Percentiles rank a stretch among this genome's conserved stretches.
Evolutionary conservation across 1,284 basidiomycete genomes (phyloP).

Genomic region (Butyriboletus pseudospeciosus): DNA sequence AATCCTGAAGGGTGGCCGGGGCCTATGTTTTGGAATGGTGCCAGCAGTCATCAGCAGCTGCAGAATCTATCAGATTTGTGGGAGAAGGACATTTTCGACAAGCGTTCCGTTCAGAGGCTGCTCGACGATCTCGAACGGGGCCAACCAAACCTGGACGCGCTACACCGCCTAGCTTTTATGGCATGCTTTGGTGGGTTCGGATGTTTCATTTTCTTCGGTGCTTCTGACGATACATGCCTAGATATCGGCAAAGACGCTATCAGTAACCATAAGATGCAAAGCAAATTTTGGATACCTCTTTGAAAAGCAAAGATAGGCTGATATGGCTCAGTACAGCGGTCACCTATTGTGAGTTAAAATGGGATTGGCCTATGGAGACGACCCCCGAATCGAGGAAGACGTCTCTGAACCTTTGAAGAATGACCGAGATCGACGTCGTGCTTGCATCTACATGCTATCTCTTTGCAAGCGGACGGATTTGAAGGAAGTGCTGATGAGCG

Average conservation of each 20-base stretch:
- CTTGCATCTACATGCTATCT: constrained; percentile 28
- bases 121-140: constrained; percentile 18
- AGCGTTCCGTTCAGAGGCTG: constrained; percentile 14
- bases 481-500: constrained; percentile 11
- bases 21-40: constrained; percentile 31
- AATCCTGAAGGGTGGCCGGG: constrained; percentile 23
- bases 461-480: constrained; percentile 25
- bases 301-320: constrained; percentile 12
- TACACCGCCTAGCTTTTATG: constrained; percentile 32
- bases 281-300: constrained; percentile 7
- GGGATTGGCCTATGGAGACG: constrained; percentile 14
- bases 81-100: constrained; percentile 31
- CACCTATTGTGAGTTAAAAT: constrained; percentile 27
- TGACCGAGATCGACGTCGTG: constrained; percentile 13
- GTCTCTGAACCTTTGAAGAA: constrained; percentile 16
- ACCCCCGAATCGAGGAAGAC: constrained; percentile 9
- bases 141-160: constrained; percentile 14
- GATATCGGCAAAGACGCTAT: constrained; percentile 18
- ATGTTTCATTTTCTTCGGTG: neutral
- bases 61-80: constrained; percentile 17
- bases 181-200: constrained; percentile 24
- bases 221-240: constrained; percentile 1
- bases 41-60: constrained; percentile 21
- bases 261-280: neutral
- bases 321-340: constrained; percentile 25